Base-by-base conservation (phyloP, 2,329 filamentous ascomycete species). In the Tolypocladium tundrense region DNA sequence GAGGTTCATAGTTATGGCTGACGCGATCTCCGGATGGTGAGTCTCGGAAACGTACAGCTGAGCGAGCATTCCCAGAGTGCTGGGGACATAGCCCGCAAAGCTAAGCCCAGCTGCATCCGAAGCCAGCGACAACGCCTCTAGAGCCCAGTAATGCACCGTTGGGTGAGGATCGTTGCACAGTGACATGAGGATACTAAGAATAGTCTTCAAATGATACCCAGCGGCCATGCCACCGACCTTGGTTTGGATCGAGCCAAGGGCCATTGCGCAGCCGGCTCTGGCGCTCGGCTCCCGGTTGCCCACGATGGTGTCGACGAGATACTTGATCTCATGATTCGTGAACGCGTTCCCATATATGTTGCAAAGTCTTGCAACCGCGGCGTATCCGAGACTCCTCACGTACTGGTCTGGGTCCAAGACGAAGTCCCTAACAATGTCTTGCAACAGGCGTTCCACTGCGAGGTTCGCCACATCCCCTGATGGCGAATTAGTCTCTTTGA, bases 211-310 rank as follows among this genome's bases (percentile, higher is more conserved):
- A 70, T 99, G 94, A 66, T 94, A 91, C 4, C 92, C 91, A 57
- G 94, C 94, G 56, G 94, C 94, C 92, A 99, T 97, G 58, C 94
- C 93, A 58, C 94, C 95, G 40, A 99, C 89, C 70, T 96, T 91
- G 21, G 91, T 89, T 73, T 99, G 92, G 55, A 99, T 97, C 58
- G 88, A 89, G 10, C 94, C 94, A 37, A 99, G 77, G 14, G 94
- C 91, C 77, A 95, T 90, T 19, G 95, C 94, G 72, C 93, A 99
- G 13, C 94, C 94, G 51, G 95, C 92, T 69, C 94, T 86, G 42
- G 91, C 91, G 70, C 90, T 93, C 0, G 94, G 94, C 70, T 99
- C 94, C 57, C 93, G 83, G 71, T 99, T 97, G 51, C 87, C 83
- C 7, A 99, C 91, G 62, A 99, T 97, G 1, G 89, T 96, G 67